Evolutionary conservation across 352 stramenopile genomes (phyloP), one percentile per base, ranked within the genome.

Genomic region (Phytophthora podocarpi): DNA sequence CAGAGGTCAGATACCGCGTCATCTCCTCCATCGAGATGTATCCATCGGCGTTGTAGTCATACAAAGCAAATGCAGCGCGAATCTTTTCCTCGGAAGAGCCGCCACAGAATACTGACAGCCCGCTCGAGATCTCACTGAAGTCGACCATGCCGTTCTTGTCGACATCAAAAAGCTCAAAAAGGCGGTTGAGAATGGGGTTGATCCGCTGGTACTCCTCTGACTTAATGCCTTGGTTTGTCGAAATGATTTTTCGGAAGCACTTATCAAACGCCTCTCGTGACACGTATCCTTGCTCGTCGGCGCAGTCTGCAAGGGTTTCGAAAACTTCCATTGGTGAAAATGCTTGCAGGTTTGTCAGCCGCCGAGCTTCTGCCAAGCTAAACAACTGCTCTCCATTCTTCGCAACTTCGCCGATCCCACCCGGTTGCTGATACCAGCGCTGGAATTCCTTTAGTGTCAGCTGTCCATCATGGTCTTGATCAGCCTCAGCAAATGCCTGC

Each of bases 401-500:
- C 4, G 82, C 84, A 18, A 91, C 77, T 53, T 90, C 80, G 8
- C 80, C 83, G 32, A 91, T 90, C 0, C 81, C 80, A 43, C 82
- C 80, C 10, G 82, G 74, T 48, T 88, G 80, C 32, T 85, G 73
- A 51, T 95, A 97, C 89, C 89, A 97, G 16, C 78, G 60, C 49
- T 94, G 74, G 48, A 97, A 97, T 68, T 97, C 89, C 35, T 90
- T 76, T 39, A 94, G 78, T 31, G 86, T 92, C 20, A 97, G 49
- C 3, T 78, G 70, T 13, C 88, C 87, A 32, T 96, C 88, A 46
- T 89, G 76, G 43, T 90, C 74, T 50, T 77, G 66, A 36, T 91
- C 73, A 23, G 79, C 80, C 48, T 91, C 75, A 13, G 87, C 61
- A 64, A 92, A 89, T 20, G 89, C 88, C 51, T 93, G 82, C 32